phyloP scores from a whole-genome alignment of 202 grass and related monocot species.

The Digitaria exilis region DNA sequence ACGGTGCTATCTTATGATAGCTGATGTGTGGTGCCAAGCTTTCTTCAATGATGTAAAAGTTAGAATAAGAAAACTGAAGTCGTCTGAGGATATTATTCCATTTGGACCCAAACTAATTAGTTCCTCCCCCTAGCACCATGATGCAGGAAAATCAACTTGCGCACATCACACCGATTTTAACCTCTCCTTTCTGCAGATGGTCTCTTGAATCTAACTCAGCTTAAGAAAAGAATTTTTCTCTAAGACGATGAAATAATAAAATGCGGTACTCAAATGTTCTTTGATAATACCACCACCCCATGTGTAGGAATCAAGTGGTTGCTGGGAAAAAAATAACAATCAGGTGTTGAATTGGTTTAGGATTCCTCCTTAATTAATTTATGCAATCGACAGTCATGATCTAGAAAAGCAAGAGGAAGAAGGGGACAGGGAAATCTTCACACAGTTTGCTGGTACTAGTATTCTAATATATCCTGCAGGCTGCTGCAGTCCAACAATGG shows the following conservation, averaged over 20 bases:
- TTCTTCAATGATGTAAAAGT: neutral
- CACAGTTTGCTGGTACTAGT: neutral
- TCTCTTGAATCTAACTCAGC: neutral
- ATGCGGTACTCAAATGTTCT: neutral
- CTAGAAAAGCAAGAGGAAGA: conserved; percentile 17
- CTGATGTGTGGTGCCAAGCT: neutral
- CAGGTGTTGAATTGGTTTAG: conserved; percentile 27
- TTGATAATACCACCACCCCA: neutral
- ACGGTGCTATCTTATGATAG: neutral
- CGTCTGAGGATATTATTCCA: neutral
- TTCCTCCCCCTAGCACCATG: neutral
- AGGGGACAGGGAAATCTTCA: conserved; percentile 11
- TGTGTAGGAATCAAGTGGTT: conserved; percentile 31
- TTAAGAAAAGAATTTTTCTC: conserved; percentile 2
- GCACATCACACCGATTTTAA: neutral
- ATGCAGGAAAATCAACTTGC: neutral
- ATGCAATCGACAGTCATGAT: neutral
- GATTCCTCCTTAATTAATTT: conserved; percentile 21
- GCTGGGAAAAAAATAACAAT: neutral
- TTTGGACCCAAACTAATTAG: neutral
- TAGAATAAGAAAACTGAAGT: neutral
- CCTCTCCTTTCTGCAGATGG: neutral
- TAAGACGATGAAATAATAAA: neutral
- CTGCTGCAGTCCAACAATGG: conserved; percentile 17
- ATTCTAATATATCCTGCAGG: neutral